phyloP scores from a whole-genome alignment of 805 yeast species.

The Wickerhamomyces canadensis region DNA sequence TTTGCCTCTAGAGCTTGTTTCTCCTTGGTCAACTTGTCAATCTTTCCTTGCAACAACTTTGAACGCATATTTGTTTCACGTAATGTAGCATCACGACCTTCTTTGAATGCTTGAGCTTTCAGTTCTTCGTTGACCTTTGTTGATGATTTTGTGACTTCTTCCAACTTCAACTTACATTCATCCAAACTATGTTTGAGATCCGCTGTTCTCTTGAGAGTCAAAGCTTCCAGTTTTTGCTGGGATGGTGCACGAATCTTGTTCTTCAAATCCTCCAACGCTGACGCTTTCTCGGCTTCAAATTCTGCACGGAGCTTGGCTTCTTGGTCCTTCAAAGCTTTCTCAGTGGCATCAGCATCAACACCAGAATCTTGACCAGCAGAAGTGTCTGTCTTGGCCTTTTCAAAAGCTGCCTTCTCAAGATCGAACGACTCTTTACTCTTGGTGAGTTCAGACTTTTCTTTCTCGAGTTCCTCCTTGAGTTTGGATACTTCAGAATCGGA shows the following conservation, averaged over 20 bases:
- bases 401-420: constrained; percentile 4
- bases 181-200: constrained; percentile 24
- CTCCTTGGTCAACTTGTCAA: constrained; percentile 30
- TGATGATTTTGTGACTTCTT: constrained; percentile 14
- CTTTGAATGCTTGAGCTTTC: constrained; percentile 12
- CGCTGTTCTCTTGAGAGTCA: constrained; percentile 23
- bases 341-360: constrained; percentile 3
- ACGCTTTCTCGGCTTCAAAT: constrained; percentile 23
- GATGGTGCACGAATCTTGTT: constrained; percentile 33
- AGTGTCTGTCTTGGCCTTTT: constrained; percentile 1
- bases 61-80: constrained; percentile 33
- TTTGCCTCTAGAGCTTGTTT: constrained; percentile 32
- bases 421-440: constrained; percentile 7
- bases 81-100: constrained; percentile 22
- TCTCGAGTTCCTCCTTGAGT: constrained; percentile 7
- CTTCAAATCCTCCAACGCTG: constrained; percentile 22
- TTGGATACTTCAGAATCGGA: constrained; percentile 2
- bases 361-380: neutral
- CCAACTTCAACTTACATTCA: constrained; percentile 22
- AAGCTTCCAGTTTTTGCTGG: constrained; percentile 27
- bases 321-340: constrained; percentile 20
- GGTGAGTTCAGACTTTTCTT: constrained; percentile 13
- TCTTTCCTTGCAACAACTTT: constrained; percentile 36
- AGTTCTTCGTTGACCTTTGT: neutral
- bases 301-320: constrained; percentile 21